Evolutionary conservation across 192 early-diverging fungal species (phyloP).

Genomic region (Coemansia sp.): DNA sequence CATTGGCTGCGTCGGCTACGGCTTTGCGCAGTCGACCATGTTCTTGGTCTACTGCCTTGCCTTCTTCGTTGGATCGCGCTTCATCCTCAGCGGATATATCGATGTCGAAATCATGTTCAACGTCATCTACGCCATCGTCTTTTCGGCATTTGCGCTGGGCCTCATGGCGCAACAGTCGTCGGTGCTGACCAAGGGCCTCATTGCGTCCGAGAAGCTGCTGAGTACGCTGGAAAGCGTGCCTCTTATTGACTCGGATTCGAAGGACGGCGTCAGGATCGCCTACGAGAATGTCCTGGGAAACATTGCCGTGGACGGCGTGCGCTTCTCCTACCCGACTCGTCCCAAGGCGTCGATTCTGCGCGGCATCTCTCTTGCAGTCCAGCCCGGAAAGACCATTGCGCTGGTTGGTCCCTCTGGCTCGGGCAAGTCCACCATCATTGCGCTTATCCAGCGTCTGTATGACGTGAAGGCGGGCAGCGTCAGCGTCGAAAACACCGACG

Average conservation of each 20-base stretch:
- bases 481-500: conserved; percentile 61
- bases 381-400: conserved; percentile 78
- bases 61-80: conserved; percentile 73
- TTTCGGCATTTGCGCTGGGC: conserved; percentile 67
- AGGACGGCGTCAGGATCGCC: conserved; percentile 42
- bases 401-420: conserved; percentile 86
- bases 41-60: conserved; percentile 77
- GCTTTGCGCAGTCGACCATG: conserved; percentile 70
- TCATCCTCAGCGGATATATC: conserved; percentile 59
- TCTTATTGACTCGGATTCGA: conserved; percentile 58
- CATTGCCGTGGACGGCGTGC: conserved; percentile 22
- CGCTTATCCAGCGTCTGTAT: conserved; percentile 79
- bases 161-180: conserved; percentile 72
- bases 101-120: conserved; percentile 60
- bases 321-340: conserved; percentile 74
- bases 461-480: conserved; percentile 67
- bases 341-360: conserved; percentile 63
- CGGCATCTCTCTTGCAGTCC: conserved; percentile 55
- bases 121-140: conserved; percentile 80
- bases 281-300: conserved; percentile 25
- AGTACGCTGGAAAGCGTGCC: conserved; percentile 72
- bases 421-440: conserved; percentile 77
- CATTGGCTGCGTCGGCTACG: conserved; percentile 72
- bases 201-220: conserved; percentile 75
- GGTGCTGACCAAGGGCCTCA: conserved; percentile 76